Evolutionary conservation across 2,329 filamentous ascomycete species (phyloP), one percentile per base, ranked within the genome.

Genomic region (Pezicula rhizophila): DNA sequence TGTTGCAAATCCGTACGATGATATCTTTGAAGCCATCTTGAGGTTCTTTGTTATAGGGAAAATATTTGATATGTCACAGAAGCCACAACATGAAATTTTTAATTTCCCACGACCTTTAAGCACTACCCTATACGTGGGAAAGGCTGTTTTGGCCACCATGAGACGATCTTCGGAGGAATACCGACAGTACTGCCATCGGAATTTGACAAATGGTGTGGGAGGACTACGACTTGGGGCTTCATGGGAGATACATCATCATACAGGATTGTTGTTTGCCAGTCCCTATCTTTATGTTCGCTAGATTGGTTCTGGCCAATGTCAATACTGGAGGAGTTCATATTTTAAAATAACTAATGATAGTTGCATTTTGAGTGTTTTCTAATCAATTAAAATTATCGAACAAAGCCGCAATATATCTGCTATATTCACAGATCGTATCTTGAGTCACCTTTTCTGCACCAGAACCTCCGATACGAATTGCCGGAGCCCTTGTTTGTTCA

Each of bases 301-400:
- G 35, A 38, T 8, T n/a, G 17, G 17, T n/a, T 15, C 8, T 38
- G 8, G 12, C 3, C 8, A 38, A 2, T 18, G 18, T 18, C 18
- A 18, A 18, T 18, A 18, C 18, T 18, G 2, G 18, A 18, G 18
- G 18, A 18, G 18, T 18, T 18, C 18, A 18, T 18, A 18, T 18
- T 18, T 18, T 18, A 18, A 18, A 18, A 18, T 2, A 3, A 18
- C 18, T 18, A 18, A 18, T 2, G 18, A 18, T 18, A 18, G 18
- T 3, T 18, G 18, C 18, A 3, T 18, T 18, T 8, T 15, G 35
- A 8, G 8, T 15, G 8, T 8, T 14, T 8, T 38, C 8, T 18
- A 38, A 14, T 42, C 14, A 42, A n/a, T 42, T 18, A 42, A 42
- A 42, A 42, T 42, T 42, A 14, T 42, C 40, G 26, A 42, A 42